These are phyloP conservation scores for Ceratobasidium sp. DNA, from an alignment of 1,284 basidiomycete species.

Conservation along the genomic window DNA sequence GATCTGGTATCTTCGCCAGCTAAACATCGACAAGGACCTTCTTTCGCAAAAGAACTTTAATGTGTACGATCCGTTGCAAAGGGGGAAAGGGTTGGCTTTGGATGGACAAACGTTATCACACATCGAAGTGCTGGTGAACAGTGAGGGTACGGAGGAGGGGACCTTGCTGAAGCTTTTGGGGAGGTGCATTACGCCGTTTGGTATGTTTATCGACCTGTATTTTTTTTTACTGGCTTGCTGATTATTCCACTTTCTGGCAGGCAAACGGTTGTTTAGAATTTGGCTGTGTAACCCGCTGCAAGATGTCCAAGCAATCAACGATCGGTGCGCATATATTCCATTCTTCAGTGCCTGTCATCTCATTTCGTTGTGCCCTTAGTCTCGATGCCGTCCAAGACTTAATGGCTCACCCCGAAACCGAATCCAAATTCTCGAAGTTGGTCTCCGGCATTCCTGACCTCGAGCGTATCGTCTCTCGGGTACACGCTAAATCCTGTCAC, in stretches of 20 bases:
- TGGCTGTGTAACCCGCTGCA: slow-evolving; percentile 94
- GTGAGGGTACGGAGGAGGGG: slow-evolving; percentile 91
- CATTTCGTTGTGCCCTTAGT: slow-evolving; percentile 59
- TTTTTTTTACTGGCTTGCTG: neutral
- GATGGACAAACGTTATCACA: slow-evolving; percentile 96
- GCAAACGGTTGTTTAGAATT: slow-evolving; percentile 92
- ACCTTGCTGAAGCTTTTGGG: slow-evolving; percentile 86
- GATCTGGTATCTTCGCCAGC: slow-evolving; percentile 92
- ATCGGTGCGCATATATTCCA: slow-evolving; percentile 67
- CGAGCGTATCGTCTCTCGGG: slow-evolving; percentile 92
- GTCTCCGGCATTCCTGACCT: slow-evolving; percentile 90
- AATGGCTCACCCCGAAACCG: slow-evolving; percentile 81
- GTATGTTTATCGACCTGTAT: slow-evolving; percentile 6
- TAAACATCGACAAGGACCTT: slow-evolving; percentile 95
- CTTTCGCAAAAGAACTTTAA: slow-evolving; percentile 96
- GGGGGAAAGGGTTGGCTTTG: slow-evolving; percentile 83
- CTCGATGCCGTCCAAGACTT: slow-evolving; percentile 94
- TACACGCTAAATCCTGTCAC: slow-evolving; percentile 91
- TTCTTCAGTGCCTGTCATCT: slow-evolving; percentile 22
- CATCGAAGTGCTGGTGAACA: slow-evolving; percentile 92
- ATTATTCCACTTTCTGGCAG: slow-evolving; percentile 57
- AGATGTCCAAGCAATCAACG: slow-evolving; percentile 85
- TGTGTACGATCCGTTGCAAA: slow-evolving; percentile 93
- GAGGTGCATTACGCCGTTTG: slow-evolving; percentile 88
- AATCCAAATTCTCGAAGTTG: slow-evolving; percentile 77